phyloP scores from a whole-genome alignment of 2,329 filamentous ascomycete genomes.

The Lasiodiplodia sp. region DNA sequence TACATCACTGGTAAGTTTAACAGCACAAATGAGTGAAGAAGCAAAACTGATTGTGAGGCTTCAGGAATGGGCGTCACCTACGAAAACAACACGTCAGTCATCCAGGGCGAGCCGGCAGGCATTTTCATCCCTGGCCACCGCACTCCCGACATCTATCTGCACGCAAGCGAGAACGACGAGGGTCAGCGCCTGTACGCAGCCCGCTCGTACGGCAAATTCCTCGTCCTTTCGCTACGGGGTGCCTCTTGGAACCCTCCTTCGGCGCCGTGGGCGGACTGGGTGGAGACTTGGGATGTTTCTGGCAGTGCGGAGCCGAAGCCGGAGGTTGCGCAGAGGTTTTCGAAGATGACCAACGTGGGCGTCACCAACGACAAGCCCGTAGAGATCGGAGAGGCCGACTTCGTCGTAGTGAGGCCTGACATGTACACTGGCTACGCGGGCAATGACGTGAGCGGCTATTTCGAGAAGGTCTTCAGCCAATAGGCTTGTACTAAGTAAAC shows the following conservation, averaged over 20 bases:
- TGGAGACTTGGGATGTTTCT: slow-evolving; percentile 27
- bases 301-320: neutral
- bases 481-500: neutral
- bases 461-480: slow-evolving; percentile 15
- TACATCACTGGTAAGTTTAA: slow-evolving; percentile 55
- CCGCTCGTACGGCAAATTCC: slow-evolving; percentile 27
- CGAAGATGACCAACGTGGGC: slow-evolving; percentile 17
- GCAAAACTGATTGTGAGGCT: neutral
- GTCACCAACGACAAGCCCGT: slow-evolving; percentile 19
- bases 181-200: slow-evolving; percentile 15
- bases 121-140: slow-evolving; percentile 28
- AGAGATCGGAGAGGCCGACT: slow-evolving; percentile 7
- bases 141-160: slow-evolving; percentile 27
- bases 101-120: slow-evolving; percentile 22
- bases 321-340: slow-evolving; percentile 4
- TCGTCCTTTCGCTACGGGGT: slow-evolving; percentile 23
- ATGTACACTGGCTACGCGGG: slow-evolving; percentile 30
- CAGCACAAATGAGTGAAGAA: too few species aligned
- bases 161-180: slow-evolving; percentile 8
- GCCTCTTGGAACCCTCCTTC: slow-evolving; percentile 12
- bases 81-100: slow-evolving; percentile 33
- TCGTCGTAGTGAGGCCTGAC: slow-evolving; percentile 22
- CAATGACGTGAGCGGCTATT: slow-evolving; percentile 16
- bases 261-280: slow-evolving; percentile 23
- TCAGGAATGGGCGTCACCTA: slow-evolving; percentile 52